Evolutionary conservation across 139 green algal species (phyloP).

Genomic region (Zygnema circumcarinatum): DNA sequence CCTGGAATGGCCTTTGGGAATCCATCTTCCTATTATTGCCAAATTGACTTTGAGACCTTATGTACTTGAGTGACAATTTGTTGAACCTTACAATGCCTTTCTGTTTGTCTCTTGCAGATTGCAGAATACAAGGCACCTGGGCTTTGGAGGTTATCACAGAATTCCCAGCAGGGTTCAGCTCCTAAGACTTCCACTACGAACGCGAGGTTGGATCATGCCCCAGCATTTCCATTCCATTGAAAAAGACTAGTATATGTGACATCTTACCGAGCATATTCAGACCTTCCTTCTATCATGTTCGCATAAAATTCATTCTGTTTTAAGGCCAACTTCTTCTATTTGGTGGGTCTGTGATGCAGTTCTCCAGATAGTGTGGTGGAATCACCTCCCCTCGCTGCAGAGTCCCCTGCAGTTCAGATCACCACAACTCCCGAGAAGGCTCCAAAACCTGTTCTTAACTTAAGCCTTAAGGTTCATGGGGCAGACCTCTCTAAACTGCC

Average conservation of each 20-base stretch:
- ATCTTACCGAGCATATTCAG: too few relatives aligned
- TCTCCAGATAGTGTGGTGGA: slow-evolving; percentile 15
- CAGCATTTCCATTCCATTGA: too few relatives aligned
- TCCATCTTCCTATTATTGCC: too few relatives aligned
- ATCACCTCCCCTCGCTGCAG: background rate
- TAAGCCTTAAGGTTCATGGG: background rate
- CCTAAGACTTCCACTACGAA: background rate
- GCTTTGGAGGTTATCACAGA: background rate
- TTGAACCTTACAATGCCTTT: too few relatives aligned
- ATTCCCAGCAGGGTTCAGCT: background rate
- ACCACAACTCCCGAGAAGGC: background rate
- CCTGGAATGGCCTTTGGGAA: too few relatives aligned
- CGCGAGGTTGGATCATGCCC: background rate
- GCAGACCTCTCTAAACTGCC: background rate
- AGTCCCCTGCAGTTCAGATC: background rate
- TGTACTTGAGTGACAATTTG: too few relatives aligned
- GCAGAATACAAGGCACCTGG: slow-evolving; percentile 8
- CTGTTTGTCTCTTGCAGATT: background rate
- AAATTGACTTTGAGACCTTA: too few relatives aligned
- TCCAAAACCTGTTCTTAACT: background rate
- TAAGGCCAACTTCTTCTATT: too few relatives aligned
- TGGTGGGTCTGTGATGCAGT: background rate
- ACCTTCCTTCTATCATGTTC: too few relatives aligned
- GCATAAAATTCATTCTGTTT: too few relatives aligned
- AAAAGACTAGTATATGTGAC: too few relatives aligned